Conservation (phyloP, 129 eudicot genomes). For the Smallanthus sonchifolius region DNA sequence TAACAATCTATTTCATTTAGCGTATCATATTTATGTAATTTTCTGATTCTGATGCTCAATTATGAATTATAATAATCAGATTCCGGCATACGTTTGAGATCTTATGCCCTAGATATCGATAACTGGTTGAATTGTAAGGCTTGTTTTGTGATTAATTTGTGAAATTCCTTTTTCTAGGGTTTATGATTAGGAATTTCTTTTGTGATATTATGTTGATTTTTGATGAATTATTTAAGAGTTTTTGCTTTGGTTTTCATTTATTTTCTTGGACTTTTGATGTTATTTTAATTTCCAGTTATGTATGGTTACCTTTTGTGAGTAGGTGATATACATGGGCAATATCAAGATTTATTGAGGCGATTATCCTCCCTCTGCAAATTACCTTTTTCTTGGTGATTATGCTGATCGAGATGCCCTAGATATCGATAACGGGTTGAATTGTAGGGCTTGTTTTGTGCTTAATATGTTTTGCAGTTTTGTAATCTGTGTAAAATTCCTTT, state of each 20-base stretch:
- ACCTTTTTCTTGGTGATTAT: slow-evolving; percentile 81
- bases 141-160: neutral
- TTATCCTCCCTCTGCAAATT: slow-evolving; percentile 65
- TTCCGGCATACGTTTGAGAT: neutral
- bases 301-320: neutral
- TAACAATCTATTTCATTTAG: neutral
- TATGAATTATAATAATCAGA: neutral
- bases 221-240: neutral
- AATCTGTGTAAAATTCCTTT: neutral
- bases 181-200: neutral
- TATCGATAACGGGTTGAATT: too few species aligned
- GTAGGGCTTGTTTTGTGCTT: too few species aligned
- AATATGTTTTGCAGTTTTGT: neutral
- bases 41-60: neutral
- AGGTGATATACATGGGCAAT: slow-evolving; percentile 95
- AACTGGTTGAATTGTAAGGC: neutral
- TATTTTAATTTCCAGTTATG: neutral
- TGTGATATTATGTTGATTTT: neutral
- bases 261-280: neutral
- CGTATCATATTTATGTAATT: neutral
- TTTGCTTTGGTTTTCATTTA: neutral
- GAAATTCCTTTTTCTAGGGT: neutral
- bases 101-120: neutral
- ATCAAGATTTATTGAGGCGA: slow-evolving; percentile 79
- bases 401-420: slow-evolving; percentile 53